These are phyloP conservation scores for Filosporella fistucella DNA, from an alignment of 495 filamentous ascomycete species.

Conservation along the genomic window DNA sequence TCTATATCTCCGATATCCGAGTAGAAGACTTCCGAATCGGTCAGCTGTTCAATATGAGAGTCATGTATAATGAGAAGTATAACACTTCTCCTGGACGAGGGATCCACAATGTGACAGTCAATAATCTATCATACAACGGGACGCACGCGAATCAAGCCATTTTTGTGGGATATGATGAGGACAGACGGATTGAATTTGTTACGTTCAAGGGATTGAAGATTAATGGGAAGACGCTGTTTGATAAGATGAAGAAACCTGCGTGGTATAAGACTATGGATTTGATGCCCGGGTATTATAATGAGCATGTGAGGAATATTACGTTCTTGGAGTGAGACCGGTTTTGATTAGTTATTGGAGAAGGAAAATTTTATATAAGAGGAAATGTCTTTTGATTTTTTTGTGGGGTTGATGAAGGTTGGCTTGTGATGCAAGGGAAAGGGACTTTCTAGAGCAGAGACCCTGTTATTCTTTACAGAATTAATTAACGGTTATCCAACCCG, in stretches of 20 bases:
- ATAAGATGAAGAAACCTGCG: constrained; percentile 2
- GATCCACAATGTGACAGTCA: neutral
- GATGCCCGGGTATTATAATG: constrained; percentile 5
- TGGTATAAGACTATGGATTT: constrained; percentile 6
- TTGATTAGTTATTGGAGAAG: no score
- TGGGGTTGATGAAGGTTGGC: no score
- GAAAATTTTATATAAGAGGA: no score
- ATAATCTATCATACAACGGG: neutral
- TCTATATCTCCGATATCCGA: constrained; percentile 12
- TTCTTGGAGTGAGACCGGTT: no score
- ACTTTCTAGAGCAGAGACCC: no score
- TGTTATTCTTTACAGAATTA: no score
- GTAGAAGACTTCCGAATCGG: constrained; percentile 9
- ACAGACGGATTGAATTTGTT: neutral
- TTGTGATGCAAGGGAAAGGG: no score
- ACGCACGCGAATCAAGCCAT: neutral
- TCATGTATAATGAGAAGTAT: constrained; percentile 1
- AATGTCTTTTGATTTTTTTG: no score
- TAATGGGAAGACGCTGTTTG: neutral
- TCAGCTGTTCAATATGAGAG: constrained; percentile 3
- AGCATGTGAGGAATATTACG: neutral
- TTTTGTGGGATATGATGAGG: neutral
- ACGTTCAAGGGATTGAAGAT: constrained; percentile 7
- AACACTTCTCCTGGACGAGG: constrained; percentile 5
- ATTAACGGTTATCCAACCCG: no score